Evolutionary conservation across 1,284 basidiomycete species (phyloP), one percentile per base, ranked within the genome.

Genomic region (Leccinum glutinopallens): DNA sequence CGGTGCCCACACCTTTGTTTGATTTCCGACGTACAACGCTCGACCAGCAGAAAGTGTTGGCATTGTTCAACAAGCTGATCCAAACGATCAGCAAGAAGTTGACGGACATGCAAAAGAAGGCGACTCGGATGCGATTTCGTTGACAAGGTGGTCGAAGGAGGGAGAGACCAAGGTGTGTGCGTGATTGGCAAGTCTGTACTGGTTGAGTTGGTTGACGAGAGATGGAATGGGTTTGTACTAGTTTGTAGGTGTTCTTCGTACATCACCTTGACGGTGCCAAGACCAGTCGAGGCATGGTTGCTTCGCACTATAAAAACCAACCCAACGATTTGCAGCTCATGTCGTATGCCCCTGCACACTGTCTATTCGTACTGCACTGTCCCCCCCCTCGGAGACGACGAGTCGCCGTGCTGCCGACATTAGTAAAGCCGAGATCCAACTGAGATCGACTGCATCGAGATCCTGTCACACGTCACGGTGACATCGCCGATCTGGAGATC

Each of bases 231-330:
- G 37, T 39, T 39, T 39, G 37, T 39, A 39, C 37, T 39, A 39
- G 37, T 39, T 39, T 39, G 37, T 39, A 39, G 37, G 37, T 39
- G 37, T 39, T 39, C 37, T 39, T 39, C 37, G 37, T 39, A 39
- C 37, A 39, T 39, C 37, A 39, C 37, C 37, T 39, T 39, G 37
- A 39, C 37, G 37, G 37, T 39, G 37, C 37, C 37, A 39, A 39
- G 37, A 39, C 37, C 6, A 39, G 37, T 39, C 37, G 37, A 39
- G 37, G 37, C 37, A 39, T 39, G 37, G 96, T 99, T 61, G 93
- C 97, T 1, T 92, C 89, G 59, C 97, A 99, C 78, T 99, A 99
- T 84, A 99, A 99, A 79, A 99, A 99, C 78, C 94, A 96, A 74
- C 97, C 97, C 25, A 99, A 99, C 76, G 97, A 99, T 76, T 83